phyloP scores from a whole-genome alignment of 768 basidiomycete species.

The Leccinum truebloodii region DNA sequence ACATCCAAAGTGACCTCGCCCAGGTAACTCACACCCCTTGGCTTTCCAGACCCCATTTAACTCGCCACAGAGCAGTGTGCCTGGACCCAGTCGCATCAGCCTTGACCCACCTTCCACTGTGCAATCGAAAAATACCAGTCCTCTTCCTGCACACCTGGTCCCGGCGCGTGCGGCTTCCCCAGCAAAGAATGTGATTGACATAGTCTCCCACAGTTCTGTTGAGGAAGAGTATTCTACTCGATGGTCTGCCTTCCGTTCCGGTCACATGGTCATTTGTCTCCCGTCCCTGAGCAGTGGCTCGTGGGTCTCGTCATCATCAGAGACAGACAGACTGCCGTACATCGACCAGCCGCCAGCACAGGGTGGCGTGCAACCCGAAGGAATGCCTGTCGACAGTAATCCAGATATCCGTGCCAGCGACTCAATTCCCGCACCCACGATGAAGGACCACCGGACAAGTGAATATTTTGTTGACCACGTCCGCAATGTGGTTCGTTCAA shows the following conservation, averaged over 20 bases:
- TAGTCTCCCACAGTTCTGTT: not conserved
- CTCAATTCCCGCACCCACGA: not conserved
- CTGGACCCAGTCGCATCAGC: slow-evolving; percentile 9
- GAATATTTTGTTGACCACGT: not conserved
- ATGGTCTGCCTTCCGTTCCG: slow-evolving; percentile 31
- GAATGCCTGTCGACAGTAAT: not conserved
- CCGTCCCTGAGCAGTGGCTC: not conserved
- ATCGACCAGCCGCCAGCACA: not conserved
- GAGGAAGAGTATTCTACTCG: slow-evolving; percentile 7
- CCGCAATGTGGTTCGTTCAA: not conserved
- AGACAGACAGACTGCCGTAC: not conserved
- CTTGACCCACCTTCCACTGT: not conserved
- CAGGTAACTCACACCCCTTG: slow-evolving; percentile 13
- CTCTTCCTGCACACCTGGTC: not conserved
- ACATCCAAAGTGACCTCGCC: not conserved
- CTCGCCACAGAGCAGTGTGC: slow-evolving; percentile 13
- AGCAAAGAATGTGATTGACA: slow-evolving; percentile 9
- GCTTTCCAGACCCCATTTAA: slow-evolving; percentile 1
- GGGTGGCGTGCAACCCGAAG: not conserved
- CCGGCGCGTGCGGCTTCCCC: not conserved
- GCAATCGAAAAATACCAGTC: not conserved
- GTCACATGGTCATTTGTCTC: slow-evolving; percentile 18
- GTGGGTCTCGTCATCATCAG: not conserved
- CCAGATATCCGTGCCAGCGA: not conserved
- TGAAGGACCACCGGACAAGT: slow-evolving; percentile 1